Evolutionary conservation across 768 basidiomycete genomes (phyloP).

Genomic region (Naganishia randhawae): DNA sequence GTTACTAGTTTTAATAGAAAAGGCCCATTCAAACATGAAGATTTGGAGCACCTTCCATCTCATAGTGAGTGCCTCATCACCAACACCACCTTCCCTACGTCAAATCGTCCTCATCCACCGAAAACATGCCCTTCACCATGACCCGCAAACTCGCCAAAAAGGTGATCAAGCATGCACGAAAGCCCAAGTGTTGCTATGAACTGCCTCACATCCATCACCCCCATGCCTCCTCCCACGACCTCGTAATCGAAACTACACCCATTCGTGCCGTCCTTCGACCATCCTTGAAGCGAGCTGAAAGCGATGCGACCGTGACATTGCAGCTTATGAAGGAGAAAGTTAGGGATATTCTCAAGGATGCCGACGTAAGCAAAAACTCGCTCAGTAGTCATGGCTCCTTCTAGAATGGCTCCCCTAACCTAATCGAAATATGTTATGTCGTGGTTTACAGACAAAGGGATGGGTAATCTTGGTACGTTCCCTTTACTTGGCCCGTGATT

Average conservation of each 20-base stretch:
- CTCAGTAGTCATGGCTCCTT: neutral
- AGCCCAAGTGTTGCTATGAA: neutral
- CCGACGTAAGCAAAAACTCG: neutral
- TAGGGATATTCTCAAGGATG: neutral
- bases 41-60: neutral
- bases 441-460: neutral
- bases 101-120: neutral
- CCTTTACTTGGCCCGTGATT: too few relatives aligned
- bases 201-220: neutral
- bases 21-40: too few relatives aligned
- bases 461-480: neutral
- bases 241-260: neutral
- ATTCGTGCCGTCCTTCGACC: neutral
- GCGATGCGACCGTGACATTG: conserved; percentile 1
- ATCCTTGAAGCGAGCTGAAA: neutral
- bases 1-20: too few relatives aligned
- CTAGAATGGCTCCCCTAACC: neutral
- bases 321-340: conserved; percentile 1
- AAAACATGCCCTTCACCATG: neutral
- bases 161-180: neutral
- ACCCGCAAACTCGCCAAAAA: neutral
- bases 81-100: neutral
- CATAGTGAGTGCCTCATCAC: neutral
- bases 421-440: neutral
- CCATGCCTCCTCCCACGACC: neutral